Evolutionary conservation across 1,139 yeast genomes (phyloP), one percentile per base, ranked within the genome.

Genomic region (Nakaseomyces glabratus): DNA sequence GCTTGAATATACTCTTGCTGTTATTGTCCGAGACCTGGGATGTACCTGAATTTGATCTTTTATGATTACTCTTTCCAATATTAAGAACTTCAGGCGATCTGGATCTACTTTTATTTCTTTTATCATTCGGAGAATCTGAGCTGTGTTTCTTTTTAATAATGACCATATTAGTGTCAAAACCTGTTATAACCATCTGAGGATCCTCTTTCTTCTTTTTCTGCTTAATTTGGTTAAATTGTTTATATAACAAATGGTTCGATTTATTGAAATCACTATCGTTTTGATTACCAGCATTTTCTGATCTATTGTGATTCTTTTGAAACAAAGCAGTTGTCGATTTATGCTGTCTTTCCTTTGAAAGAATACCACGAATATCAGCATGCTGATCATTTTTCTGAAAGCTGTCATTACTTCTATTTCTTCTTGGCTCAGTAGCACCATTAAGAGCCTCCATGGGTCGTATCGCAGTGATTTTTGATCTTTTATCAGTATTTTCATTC

Each of bases 161-260:
- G 8, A 44, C 33, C 6, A 41, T 42, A 18, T 39, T 46, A 12
- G 55, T 44, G 31, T 47, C 51, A 31, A 49, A 49, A 2, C 54
- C 55, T 12, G 44, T 48, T 3, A 48, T 45, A 12, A 49, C 41
- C 18, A 35, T 44, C 36, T 41, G 42, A 10, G 51, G 49, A 15
- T 41, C 42, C 32, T 47, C 48, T 15, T 42, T 45, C 28, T 37
- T 22, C 6, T 18, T 26, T 18, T 15, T 22, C 30, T 26, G 22
- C 12, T 24, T 28, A 21, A 28, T 18, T 14, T 20, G 29, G 4
- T 18, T 21, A 26, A 17, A 26, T 11, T 26, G 30, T 15, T 26
- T 26, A 4, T 17, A 18, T 21, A 26, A 11, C 15, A 20, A 10
- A n/a, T 20, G 30, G 23, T 24, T 36, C n/a, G 28, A 14, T 9